These are phyloP conservation scores for Pestalotiopsis sp. DNA, from an alignment of 2,329 filamentous ascomycete genomes.

Conservation along the genomic window DNA sequence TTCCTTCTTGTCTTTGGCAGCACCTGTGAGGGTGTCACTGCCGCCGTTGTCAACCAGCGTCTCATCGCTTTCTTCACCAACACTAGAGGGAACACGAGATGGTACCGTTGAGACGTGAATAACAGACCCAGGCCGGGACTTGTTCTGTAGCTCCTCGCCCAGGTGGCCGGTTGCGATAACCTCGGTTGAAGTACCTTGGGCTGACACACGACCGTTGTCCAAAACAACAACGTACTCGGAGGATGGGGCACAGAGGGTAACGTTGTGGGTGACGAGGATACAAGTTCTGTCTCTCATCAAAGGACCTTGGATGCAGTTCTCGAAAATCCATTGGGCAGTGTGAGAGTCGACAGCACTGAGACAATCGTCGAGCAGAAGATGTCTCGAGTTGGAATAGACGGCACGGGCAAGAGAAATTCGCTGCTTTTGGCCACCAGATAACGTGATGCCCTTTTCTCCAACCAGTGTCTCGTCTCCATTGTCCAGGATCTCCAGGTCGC, in stretches of 20 bases:
- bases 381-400: conserved; percentile 91
- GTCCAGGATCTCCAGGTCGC: conserved; percentile 90
- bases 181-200: conserved; percentile 76
- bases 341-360: conserved; percentile 96
- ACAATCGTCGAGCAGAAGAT: conserved; percentile 91
- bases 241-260: conserved; percentile 80
- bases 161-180: conserved; percentile 87
- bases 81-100: conserved; percentile 77
- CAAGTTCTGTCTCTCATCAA: conserved; percentile 90
- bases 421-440: conserved; percentile 97
- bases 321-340: conserved; percentile 97
- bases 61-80: conserved; percentile 64
- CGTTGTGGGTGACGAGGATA: conserved; percentile 94
- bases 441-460: conserved; percentile 94
- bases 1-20: conserved; percentile 48
- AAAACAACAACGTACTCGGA: conserved; percentile 82
- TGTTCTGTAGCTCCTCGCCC: conserved; percentile 78
- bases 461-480: conserved; percentile 91
- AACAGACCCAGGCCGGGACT: conserved; percentile 70
- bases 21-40: conserved; percentile 48
- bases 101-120: conserved; percentile 68
- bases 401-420: conserved; percentile 95
- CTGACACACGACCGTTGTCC: conserved; percentile 79
- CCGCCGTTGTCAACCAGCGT: conserved; percentile 58
- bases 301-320: conserved; percentile 85